Conservation (phyloP, 2,329 filamentous ascomycete genomes). For the Neurospora sp. region DNA sequence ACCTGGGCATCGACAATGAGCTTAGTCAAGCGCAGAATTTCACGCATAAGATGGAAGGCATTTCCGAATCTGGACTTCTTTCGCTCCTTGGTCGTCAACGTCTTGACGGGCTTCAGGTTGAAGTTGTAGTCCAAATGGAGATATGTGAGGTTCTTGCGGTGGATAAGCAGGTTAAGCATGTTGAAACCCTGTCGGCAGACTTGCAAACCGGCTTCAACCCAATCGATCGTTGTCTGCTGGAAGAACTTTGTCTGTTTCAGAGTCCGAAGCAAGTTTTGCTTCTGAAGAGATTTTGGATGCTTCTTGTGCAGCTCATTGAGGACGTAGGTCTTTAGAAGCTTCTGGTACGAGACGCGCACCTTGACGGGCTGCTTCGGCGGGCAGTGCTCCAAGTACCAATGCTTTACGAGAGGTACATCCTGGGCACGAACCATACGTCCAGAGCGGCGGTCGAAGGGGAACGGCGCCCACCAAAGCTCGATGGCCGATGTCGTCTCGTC, state of each 20-base stretch:
- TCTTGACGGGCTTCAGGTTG: constrained; percentile 98
- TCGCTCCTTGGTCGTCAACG: constrained; percentile 93
- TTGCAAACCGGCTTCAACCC: constrained; percentile 97
- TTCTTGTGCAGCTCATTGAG: constrained; percentile 96
- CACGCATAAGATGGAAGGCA: constrained; percentile 97
- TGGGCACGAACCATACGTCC: constrained; percentile 94
- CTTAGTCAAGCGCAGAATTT: constrained; percentile 91
- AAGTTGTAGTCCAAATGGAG: constrained; percentile 99
- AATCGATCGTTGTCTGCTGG: constrained; percentile 98
- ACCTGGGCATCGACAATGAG: constrained; percentile 98
- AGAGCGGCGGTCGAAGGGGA: constrained; percentile 87
- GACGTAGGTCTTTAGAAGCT: constrained; percentile 90
- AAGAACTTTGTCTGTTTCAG: constrained; percentile 98
- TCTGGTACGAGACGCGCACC: constrained; percentile 96
- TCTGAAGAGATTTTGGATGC: constrained; percentile 89
- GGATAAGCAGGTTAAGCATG: constrained; percentile 95
- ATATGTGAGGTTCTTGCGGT: constrained; percentile 97
- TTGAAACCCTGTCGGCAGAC: constrained; percentile 98
- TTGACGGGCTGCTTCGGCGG: constrained; percentile 84
- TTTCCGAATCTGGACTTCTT: constrained; percentile 99
- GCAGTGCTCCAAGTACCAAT: constrained; percentile 96
- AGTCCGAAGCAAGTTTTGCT: constrained; percentile 81
- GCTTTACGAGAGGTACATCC: constrained; percentile 93
- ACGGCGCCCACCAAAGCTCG: constrained; percentile 95
- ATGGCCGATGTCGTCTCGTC: constrained; percentile 87